Conservation (phyloP, 768 basidiomycete species). For the Russula sp. region DNA sequence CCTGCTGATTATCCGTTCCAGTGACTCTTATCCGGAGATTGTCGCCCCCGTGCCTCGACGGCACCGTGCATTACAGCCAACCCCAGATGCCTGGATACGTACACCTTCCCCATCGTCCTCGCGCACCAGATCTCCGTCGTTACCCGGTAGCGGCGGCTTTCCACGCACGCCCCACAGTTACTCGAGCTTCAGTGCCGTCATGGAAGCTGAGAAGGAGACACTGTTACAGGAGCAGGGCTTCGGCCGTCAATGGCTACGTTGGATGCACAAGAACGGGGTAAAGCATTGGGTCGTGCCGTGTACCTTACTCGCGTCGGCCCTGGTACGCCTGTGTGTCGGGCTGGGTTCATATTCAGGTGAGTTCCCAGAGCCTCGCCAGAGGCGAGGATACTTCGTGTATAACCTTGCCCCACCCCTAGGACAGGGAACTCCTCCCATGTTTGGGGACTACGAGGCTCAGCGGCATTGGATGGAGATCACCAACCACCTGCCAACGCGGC, state of each 20-base stretch:
- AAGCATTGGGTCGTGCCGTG: constrained; percentile 54
- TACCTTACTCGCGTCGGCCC: constrained; percentile 45
- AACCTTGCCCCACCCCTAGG: constrained; percentile 39
- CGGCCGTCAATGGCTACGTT: constrained; percentile 62
- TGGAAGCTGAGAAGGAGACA: constrained; percentile 33
- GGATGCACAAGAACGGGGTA: constrained; percentile 70
- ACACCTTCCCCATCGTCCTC: constrained; percentile 16
- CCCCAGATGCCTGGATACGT: constrained; percentile 16
- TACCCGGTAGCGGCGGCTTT: constrained; percentile 50
- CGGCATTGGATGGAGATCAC: constrained; percentile 95
- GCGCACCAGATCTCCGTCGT: constrained; percentile 2
- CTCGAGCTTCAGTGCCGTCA: constrained; percentile 41
- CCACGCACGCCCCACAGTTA: constrained; percentile 48
- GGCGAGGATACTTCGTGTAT: neutral
- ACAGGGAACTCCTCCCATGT: constrained; percentile 68
- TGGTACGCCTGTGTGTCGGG: constrained; percentile 65
- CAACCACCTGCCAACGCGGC: constrained; percentile 58
- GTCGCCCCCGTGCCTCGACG: constrained; percentile 11
- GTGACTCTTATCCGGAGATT: constrained; percentile 14
- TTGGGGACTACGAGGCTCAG: constrained; percentile 90
- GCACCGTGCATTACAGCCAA: constrained; percentile 16
- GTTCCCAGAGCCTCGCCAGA: constrained; percentile 26
- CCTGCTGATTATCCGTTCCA: neutral
- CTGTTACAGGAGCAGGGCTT: constrained; percentile 34
- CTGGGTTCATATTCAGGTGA: constrained; percentile 79